Conservation (phyloP, 2,329 filamentous ascomycete species). For the Diplocarpon rosae region DNA sequence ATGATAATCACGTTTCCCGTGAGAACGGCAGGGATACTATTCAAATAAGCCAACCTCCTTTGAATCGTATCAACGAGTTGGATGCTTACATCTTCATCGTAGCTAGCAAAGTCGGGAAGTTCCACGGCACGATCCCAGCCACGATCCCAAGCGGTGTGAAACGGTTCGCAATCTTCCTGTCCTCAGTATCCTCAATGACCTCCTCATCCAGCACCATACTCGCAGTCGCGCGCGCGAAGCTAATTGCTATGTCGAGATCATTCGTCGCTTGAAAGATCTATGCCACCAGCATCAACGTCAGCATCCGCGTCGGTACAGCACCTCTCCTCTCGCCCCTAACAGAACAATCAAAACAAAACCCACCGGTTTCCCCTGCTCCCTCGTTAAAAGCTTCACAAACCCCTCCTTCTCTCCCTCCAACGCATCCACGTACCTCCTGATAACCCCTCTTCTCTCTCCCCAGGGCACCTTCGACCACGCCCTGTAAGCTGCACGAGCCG, state of each 20-base stretch:
- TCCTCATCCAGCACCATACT: slow-evolving; percentile 7
- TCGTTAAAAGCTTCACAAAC: slow-evolving; percentile 34
- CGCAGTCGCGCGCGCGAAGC: too few species aligned
- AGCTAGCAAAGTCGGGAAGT: slow-evolving; percentile 39
- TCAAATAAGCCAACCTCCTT: neutral
- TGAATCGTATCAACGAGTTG: neutral
- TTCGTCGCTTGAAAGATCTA: too few species aligned
- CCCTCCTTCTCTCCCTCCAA: slow-evolving; percentile 28
- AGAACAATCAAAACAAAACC: neutral
- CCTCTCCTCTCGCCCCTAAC: too few species aligned
- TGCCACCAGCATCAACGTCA: too few species aligned
- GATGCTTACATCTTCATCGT: slow-evolving; percentile 36
- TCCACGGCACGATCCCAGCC: slow-evolving; percentile 50
- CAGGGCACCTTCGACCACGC: slow-evolving; percentile 36
- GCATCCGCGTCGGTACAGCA: too few species aligned
- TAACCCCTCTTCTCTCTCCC: slow-evolving; percentile 33
- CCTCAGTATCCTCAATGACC: slow-evolving; percentile 11
- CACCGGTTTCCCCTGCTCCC: slow-evolving; percentile 42
- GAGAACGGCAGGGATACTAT: slow-evolving; percentile 32
- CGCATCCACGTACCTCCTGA: slow-evolving; percentile 19
- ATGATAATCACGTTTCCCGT: slow-evolving; percentile 45
- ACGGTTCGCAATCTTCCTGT: slow-evolving; percentile 31
- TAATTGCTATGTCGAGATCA: too few species aligned
- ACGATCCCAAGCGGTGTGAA: slow-evolving; percentile 39
- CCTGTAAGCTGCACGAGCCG: slow-evolving; percentile 33